Evolutionary conservation across 208 protist species (phyloP).

Genomic region (Leishmania mexicana): DNA sequence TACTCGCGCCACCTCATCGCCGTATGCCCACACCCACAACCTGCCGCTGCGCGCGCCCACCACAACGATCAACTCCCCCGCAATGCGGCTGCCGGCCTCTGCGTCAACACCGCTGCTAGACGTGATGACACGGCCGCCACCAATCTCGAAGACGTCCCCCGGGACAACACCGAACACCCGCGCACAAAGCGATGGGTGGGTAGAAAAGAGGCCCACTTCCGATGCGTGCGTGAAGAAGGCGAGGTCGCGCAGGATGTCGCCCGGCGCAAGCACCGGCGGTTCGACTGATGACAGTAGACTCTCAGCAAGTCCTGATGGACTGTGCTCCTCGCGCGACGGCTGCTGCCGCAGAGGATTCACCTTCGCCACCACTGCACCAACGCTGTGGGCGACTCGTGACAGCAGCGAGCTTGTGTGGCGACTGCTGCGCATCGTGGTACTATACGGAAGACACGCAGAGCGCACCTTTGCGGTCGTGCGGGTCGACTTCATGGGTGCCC

Average conservation of each 20-base stretch:
- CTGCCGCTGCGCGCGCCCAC: slow-evolving; percentile 63
- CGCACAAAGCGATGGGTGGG: slow-evolving; percentile 55
- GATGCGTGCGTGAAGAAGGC: slow-evolving; percentile 58
- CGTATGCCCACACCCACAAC: slow-evolving; percentile 61
- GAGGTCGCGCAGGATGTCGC: slow-evolving; percentile 69
- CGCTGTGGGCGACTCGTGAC: slow-evolving; percentile 7
- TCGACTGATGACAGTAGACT: neutral
- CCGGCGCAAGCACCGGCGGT: slow-evolving; percentile 26
- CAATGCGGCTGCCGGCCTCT: neutral
- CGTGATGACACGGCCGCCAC: slow-evolving; percentile 16
- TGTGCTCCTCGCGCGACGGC: neutral
- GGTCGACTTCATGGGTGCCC: neutral
- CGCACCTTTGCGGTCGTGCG: slow-evolving; percentile 11
- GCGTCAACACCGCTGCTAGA: neutral
- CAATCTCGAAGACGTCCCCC: slow-evolving; percentile 56
- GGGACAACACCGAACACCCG: slow-evolving; percentile 65
- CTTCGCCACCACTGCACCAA: slow-evolving; percentile 5
- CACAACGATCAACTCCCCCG: slow-evolving; percentile 25
- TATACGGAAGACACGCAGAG: slow-evolving; percentile 13
- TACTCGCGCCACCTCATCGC: slow-evolving; percentile 34
- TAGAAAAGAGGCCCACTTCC: slow-evolving; percentile 72
- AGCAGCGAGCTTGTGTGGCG: slow-evolving; percentile 8
- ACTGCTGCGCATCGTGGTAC: neutral
- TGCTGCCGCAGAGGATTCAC: neutral
- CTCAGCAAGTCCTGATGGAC: neutral